Evolutionary conservation across 192 early-diverging fungal species (phyloP).

Genomic region (Chytriomyces sp.): DNA sequence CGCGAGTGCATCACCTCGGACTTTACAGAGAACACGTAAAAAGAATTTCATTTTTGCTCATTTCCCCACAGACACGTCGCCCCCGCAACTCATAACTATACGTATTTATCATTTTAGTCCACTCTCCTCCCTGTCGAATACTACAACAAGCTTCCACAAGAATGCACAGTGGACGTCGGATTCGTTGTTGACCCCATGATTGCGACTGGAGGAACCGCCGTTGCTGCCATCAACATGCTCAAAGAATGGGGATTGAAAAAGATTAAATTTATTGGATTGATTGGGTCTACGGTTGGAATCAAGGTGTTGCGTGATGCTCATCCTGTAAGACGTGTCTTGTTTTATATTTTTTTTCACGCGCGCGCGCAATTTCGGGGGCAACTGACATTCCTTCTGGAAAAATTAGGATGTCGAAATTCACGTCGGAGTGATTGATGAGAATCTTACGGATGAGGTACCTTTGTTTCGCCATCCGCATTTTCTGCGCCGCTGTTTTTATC

Average conservation of each 20-base stretch:
- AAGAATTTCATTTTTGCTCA: constrained; percentile 39
- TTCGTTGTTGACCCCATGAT: constrained; percentile 83
- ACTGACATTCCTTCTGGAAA: background rate
- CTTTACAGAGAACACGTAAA: constrained; percentile 75
- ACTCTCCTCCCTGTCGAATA: constrained; percentile 87
- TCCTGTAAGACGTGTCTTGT: constrained; percentile 30
- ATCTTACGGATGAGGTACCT: constrained; percentile 8
- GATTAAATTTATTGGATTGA: constrained; percentile 72
- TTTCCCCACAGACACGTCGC: no score
- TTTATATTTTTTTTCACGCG: background rate
- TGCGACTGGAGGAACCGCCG: constrained; percentile 81
- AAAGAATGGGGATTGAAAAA: constrained; percentile 77
- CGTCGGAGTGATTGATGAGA: constrained; percentile 32
- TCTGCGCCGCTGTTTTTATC: background rate
- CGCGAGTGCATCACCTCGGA: constrained; percentile 77
- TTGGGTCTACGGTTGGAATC: constrained; percentile 60
- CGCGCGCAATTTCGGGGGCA: no score
- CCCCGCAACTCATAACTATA: no score
- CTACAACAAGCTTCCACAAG: constrained; percentile 85
- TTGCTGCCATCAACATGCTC: constrained; percentile 76
- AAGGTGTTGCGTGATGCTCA: constrained; percentile 48
- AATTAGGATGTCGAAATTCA: constrained; percentile 24
- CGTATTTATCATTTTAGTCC: constrained; percentile 38
- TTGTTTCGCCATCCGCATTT: background rate
- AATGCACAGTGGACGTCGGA: constrained; percentile 69